Percentiles rank a stretch among this genome's conserved stretches.
These are phyloP conservation scores for Colletotrichum sojae DNA, from an alignment of 2,329 filamentous ascomycete species.

Conservation along the genomic window DNA sequence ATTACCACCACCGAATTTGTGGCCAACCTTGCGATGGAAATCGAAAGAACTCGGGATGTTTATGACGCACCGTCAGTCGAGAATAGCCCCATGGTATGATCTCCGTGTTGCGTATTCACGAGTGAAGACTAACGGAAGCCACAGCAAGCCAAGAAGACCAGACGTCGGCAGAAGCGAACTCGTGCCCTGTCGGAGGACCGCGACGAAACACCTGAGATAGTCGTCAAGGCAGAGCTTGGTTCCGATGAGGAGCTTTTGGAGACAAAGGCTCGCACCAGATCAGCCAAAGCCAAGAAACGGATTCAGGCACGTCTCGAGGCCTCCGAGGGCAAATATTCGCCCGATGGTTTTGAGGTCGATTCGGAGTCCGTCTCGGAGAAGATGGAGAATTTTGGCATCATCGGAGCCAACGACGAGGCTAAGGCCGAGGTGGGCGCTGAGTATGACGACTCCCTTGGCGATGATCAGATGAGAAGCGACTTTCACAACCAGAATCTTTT, in stretches of 20 bases:
- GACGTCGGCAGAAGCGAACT: constrained; percentile 26
- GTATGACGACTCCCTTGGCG: constrained; percentile 13
- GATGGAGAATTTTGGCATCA: constrained; percentile 19
- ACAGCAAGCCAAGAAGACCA: constrained; percentile 16
- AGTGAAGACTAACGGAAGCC: background rate
- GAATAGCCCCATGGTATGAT: constrained; percentile 62
- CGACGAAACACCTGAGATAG: background rate
- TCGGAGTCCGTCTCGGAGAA: constrained; percentile 12
- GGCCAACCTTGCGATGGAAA: constrained; percentile 66
- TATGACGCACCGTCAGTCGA: constrained; percentile 72
- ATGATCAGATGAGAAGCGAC: constrained; percentile 1
- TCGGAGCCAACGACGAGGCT: background rate
- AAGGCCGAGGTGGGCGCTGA: constrained; percentile 5
- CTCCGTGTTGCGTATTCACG: background rate
- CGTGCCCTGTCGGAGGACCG: background rate
- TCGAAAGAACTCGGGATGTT: constrained; percentile 69
- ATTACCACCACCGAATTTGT: constrained; percentile 77
- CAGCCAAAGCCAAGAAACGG: background rate
- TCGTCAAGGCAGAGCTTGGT: constrained; percentile 27
- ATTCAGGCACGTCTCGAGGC: background rate
- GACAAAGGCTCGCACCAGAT: background rate
- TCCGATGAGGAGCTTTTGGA: constrained; percentile 1
- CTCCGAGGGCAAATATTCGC: background rate
- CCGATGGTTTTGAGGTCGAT: background rate
- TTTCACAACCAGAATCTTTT: background rate